Evolutionary conservation across 1,284 basidiomycete genomes (phyloP).

Genomic region (Sporisorium exsertum): DNA sequence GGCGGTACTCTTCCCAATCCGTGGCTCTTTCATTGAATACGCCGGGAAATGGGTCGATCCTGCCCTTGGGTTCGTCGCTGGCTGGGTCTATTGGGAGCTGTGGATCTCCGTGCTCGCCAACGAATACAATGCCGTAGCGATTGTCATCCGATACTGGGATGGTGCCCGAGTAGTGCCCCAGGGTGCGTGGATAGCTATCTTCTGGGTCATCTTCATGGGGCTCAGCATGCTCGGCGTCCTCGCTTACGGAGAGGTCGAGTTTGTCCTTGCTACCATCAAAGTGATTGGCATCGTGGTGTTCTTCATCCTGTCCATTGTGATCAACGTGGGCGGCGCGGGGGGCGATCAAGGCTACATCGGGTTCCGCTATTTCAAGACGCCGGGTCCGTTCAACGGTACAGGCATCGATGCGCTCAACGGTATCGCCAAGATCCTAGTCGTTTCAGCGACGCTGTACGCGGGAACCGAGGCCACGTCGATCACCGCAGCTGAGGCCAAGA

Average conservation of each 20-base stretch:
- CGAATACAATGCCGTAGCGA: conserved; percentile 50
- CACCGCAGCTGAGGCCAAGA: conserved; percentile 53
- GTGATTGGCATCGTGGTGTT: conserved; percentile 47
- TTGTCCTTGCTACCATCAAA: conserved; percentile 45
- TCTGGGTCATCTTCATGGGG: conserved; percentile 52
- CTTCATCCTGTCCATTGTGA: conserved; percentile 52
- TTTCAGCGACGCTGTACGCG: conserved; percentile 76
- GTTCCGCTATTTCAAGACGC: conserved; percentile 65
- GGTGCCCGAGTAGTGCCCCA: conserved; percentile 27
- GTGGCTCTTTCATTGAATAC: conserved; percentile 81
- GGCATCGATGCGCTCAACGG: conserved; percentile 59
- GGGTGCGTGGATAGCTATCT: conserved; percentile 49
- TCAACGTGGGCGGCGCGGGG: conserved; percentile 44
- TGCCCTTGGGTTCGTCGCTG: conserved; percentile 75
- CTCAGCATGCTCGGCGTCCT: conserved; percentile 44
- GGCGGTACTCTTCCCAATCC: conserved; percentile 72
- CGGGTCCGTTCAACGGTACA: conserved; percentile 69
- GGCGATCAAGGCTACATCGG: conserved; percentile 47
- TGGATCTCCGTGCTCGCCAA: conserved; percentile 51
- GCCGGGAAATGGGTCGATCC: conserved; percentile 83
- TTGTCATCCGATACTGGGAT: conserved; percentile 48
- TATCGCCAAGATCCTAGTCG: conserved; percentile 75
- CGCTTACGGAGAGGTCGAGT: conserved; percentile 65
- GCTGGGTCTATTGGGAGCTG: conserved; percentile 71
- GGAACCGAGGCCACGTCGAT: conserved; percentile 75